Evolutionary conservation across 2,329 filamentous ascomycete genomes (phyloP).

Genomic region (Paecilomyces niveus): DNA sequence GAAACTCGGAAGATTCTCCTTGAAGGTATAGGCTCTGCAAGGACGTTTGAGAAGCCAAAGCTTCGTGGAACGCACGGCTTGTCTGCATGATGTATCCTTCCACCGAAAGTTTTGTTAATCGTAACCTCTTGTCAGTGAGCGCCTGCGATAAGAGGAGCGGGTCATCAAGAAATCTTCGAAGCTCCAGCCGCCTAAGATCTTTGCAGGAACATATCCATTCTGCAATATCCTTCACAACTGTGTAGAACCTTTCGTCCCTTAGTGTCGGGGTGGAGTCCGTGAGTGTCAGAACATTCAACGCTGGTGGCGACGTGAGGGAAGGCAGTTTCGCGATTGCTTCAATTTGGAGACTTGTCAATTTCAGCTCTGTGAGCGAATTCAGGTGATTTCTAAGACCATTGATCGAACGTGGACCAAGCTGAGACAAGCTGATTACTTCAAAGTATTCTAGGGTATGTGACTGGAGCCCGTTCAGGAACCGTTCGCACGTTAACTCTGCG

Average conservation of each 20-base stretch:
- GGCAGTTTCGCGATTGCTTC: constrained; percentile 37
- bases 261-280: constrained; percentile 37
- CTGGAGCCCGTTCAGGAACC: constrained; percentile 51
- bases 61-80: constrained; percentile 19
- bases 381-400: constrained; percentile 47
- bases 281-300: constrained; percentile 44
- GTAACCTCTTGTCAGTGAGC: constrained; percentile 17
- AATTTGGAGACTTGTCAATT: constrained; percentile 42
- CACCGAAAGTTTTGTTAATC: constrained; percentile 21
- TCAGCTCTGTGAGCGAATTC: constrained; percentile 48
- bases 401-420: constrained; percentile 50
- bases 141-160: constrained; percentile 28
- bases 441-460: constrained; percentile 54
- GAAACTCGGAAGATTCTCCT: constrained; percentile 19
- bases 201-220: constrained; percentile 51
- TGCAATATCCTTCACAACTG: constrained; percentile 45
- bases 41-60: constrained; percentile 18
- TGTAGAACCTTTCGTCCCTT: constrained; percentile 45
- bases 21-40: constrained; percentile 23
- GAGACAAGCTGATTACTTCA: constrained; percentile 50
- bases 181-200: constrained; percentile 42
- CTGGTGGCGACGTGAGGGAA: constrained; percentile 14
- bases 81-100: constrained; percentile 18
- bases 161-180: constrained; percentile 47
- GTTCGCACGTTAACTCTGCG: constrained; percentile 52